A percentile compares a stretch with the other conserved stretches of the same genome.
phyloP scores from a whole-genome alignment of 768 basidiomycete genomes.

The Lyophyllum decastes region DNA sequence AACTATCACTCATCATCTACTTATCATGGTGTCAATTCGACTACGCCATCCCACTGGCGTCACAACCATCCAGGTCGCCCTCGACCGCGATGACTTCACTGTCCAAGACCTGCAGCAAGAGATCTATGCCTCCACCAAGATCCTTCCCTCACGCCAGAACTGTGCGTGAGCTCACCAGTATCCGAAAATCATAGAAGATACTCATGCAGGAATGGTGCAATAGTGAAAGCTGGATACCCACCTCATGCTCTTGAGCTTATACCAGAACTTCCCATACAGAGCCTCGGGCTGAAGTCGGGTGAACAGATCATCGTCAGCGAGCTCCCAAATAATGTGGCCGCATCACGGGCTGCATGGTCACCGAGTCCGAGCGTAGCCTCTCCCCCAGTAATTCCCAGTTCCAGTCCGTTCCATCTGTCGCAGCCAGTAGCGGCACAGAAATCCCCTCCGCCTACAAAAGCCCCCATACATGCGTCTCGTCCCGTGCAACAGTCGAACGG shows the following conservation, averaged over 20 bases:
- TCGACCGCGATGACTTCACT: slow-evolving; percentile 51
- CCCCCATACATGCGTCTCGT: not conserved
- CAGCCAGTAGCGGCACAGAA: not conserved
- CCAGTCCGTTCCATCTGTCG: slow-evolving; percentile 11
- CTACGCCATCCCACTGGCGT: slow-evolving; percentile 86
- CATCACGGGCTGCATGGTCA: slow-evolving; percentile 9
- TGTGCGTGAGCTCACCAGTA: slow-evolving; percentile 46
- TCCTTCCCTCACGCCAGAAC: slow-evolving; percentile 76
- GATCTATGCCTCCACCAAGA: slow-evolving; percentile 66
- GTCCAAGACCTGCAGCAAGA: slow-evolving; percentile 77
- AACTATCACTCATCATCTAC: not conserved
- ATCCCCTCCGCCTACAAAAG: not conserved
- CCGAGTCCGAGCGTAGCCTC: not conserved
- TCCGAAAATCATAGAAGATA: not conserved
- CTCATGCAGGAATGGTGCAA: not conserved
- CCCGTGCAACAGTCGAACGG: slow-evolving; percentile 26
- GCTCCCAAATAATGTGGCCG: slow-evolving; percentile 21
- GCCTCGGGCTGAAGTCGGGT: slow-evolving; percentile 73
- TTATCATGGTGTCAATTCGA: slow-evolving; percentile 68
- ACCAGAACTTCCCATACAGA: slow-evolving; percentile 73
- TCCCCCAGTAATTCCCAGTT: slow-evolving; percentile 3
- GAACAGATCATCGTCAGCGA: slow-evolving; percentile 86
- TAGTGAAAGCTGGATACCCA: slow-evolving; percentile 87
- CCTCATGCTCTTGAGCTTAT: slow-evolving; percentile 71
- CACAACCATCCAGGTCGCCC: slow-evolving; percentile 70